Evolutionary conservation across 495 filamentous ascomycete genomes (phyloP).

Genomic region (Tuber umbilicatum): DNA sequence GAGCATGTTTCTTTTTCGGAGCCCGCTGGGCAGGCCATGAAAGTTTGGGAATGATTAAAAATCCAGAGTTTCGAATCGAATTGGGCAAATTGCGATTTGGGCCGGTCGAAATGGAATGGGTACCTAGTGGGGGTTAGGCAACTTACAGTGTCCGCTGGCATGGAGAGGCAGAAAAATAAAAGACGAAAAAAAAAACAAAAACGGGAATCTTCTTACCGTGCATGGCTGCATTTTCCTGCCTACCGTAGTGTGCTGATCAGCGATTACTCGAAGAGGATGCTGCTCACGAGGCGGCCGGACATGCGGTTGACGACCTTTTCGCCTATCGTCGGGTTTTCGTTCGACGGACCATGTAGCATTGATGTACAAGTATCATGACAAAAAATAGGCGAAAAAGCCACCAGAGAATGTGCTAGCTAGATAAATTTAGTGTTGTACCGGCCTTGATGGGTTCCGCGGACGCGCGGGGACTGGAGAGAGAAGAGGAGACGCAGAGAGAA

Average conservation of each 20-base stretch:
- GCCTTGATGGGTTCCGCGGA: background rate
- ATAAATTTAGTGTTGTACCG: background rate
- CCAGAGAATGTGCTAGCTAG: background rate
- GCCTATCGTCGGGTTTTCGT: slow-evolving; percentile 17
- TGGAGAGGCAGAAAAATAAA: background rate
- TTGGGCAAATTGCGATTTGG: background rate
- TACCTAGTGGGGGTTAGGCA: background rate
- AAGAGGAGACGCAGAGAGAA: background rate
- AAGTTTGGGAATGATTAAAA: slow-evolving; percentile 5
- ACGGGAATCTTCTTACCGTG: background rate
- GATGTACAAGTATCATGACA: background rate
- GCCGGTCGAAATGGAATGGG: background rate
- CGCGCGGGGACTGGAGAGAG: background rate
- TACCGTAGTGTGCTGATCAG: background rate
- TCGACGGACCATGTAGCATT: slow-evolving; percentile 7
- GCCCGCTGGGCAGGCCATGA: background rate
- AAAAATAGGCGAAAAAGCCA: background rate
- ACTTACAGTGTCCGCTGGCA: background rate
- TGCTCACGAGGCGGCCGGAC: slow-evolving; percentile 1
- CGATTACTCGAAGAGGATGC: background rate
- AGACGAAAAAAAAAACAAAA: background rate
- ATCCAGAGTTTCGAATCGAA: background rate
- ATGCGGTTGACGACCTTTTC: slow-evolving; percentile 17
- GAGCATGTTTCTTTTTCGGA: background rate
- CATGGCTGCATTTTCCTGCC: slow-evolving; percentile 21